Percentiles rank a stretch among this genome's conserved stretches.
Conservation (phyloP, 148 eudicot genomes). For the Tetragonia tetragonoides region DNA sequence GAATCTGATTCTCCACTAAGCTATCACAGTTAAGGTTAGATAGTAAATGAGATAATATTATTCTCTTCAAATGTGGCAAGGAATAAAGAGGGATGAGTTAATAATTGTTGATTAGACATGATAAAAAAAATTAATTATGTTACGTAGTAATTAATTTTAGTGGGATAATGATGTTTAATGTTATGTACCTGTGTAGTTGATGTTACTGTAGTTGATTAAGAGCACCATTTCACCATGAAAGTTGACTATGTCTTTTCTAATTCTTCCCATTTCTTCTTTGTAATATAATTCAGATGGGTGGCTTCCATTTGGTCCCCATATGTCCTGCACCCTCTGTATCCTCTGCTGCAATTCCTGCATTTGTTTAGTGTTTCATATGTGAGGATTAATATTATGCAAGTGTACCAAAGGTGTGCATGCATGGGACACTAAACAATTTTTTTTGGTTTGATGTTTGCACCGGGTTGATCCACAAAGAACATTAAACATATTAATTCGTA, state of each 20-base stretch:
- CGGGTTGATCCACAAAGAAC: too few species aligned
- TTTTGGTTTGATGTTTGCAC: too few species aligned
- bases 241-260: slow-evolving; percentile 71
- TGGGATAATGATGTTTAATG: neutral
- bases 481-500: too few species aligned
- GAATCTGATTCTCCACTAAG: slow-evolving; percentile 20
- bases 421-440: too few species aligned
- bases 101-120: neutral
- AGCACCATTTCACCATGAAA: slow-evolving; percentile 96
- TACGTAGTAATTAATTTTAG: too few species aligned
- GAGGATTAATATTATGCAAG: neutral
- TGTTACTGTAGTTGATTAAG: slow-evolving; percentile 70
- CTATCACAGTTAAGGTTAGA: neutral
- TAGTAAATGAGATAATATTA: neutral
- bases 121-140: neutral
- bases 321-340: slow-evolving; percentile 44
- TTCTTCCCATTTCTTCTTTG: slow-evolving; percentile 55
- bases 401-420: too few species aligned
- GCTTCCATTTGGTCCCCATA: slow-evolving; percentile 46
- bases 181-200: slow-evolving; percentile 73
- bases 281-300: slow-evolving; percentile 42
- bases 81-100: slow-evolving; percentile 4
- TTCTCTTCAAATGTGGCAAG: slow-evolving; percentile 2
- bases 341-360: slow-evolving; percentile 71
- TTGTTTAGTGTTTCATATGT: neutral